phyloP scores from a whole-genome alignment of 805 yeast genomes.

The Kodamaea neixiangensis region DNA sequence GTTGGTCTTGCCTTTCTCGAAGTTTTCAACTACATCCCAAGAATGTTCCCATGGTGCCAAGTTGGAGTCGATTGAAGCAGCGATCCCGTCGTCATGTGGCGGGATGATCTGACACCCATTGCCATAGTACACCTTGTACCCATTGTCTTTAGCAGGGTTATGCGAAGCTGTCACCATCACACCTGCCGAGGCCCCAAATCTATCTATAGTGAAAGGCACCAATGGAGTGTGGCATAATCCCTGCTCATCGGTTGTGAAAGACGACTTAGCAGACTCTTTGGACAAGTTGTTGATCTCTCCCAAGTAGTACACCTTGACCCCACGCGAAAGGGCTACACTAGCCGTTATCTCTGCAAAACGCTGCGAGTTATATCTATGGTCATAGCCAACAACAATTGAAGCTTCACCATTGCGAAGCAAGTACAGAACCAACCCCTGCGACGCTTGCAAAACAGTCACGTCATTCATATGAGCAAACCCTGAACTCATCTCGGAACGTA shows the following conservation, averaged over 20 bases:
- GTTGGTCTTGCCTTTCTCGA: slow-evolving; percentile 23
- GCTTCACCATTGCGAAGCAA: slow-evolving; percentile 23
- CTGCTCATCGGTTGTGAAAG: slow-evolving; percentile 3
- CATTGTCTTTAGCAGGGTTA: slow-evolving; percentile 84
- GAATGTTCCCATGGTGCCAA: slow-evolving; percentile 58
- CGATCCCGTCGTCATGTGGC: slow-evolving; percentile 81
- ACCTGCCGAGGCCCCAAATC: slow-evolving; percentile 67
- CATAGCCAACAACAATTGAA: slow-evolving; percentile 82
- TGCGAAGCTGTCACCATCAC: slow-evolving; percentile 94
- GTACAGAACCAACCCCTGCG: slow-evolving; percentile 75
- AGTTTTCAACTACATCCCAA: slow-evolving; percentile 46
- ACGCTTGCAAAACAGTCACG: slow-evolving; percentile 85
- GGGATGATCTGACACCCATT: slow-evolving; percentile 97
- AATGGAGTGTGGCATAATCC: slow-evolving; percentile 76
- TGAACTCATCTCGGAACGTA: slow-evolving; percentile 85
- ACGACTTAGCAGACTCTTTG: slow-evolving; percentile 21
- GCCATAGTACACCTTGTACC: slow-evolving; percentile 89
- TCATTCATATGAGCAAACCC: slow-evolving; percentile 90
- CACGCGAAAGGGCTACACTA: slow-evolving; percentile 65
- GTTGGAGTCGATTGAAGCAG: slow-evolving; percentile 59
- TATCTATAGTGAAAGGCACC: slow-evolving; percentile 84
- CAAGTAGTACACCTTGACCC: slow-evolving; percentile 68
- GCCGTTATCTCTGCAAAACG: slow-evolving; percentile 81
- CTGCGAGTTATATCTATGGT: slow-evolving; percentile 81
- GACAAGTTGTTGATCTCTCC: slow-evolving; percentile 44